Conservation (phyloP, 1,139 yeast genomes). For the Saccharomyces hybrid region DNA sequence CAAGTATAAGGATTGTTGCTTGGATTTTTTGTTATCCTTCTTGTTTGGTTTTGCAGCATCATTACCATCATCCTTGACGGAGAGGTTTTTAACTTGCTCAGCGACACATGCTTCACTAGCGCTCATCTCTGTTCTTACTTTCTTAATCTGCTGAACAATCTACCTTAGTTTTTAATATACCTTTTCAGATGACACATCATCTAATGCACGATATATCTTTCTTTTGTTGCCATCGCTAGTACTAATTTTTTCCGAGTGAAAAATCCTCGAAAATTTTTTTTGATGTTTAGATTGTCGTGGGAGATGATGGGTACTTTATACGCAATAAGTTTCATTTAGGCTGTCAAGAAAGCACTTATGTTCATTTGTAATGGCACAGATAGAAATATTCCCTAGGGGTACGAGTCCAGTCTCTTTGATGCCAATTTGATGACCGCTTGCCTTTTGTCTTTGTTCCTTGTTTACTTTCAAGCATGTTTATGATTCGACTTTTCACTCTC, state of each 20-base stretch:
- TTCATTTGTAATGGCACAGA: too few species aligned
- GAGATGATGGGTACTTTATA: background rate
- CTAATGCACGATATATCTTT: background rate
- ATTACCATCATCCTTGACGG: constrained; percentile 33
- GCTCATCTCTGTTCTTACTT: background rate
- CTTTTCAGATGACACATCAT: background rate
- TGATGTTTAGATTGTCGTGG: too few species aligned
- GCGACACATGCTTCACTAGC: constrained; percentile 34
- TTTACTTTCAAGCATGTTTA: background rate
- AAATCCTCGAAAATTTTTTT: background rate
- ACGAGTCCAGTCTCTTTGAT: too few species aligned
- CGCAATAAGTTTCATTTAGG: too few species aligned
- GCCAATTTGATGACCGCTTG: background rate
- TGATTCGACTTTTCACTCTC: background rate
- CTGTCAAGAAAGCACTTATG: too few species aligned
- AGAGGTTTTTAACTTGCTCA: constrained; percentile 48
- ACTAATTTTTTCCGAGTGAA: background rate
- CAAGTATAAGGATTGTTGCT: constrained; percentile 40
- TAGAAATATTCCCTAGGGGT: too few species aligned
- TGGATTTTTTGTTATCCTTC: constrained; percentile 30
- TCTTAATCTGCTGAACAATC: background rate
- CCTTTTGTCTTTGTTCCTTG: background rate
- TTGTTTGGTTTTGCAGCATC: constrained; percentile 16
- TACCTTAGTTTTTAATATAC: background rate
- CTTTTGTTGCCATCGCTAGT: background rate